These are phyloP conservation scores for Solanum chiquidenum DNA, from an alignment of 257 asterid genomes.

Conservation along the genomic window DNA sequence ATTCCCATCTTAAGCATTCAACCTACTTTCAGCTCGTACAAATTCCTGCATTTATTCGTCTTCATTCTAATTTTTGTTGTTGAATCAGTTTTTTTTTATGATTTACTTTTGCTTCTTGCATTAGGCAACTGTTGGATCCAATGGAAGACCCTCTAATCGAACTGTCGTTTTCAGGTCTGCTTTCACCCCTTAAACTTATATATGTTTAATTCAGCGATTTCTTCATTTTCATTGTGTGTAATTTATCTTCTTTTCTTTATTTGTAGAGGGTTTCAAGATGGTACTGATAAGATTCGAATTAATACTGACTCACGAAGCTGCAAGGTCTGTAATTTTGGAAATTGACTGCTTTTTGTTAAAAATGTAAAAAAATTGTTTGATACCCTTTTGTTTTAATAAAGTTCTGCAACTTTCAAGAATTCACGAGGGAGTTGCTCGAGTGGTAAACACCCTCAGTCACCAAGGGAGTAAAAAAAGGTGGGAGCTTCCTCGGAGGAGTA, in stretches of 20 bases:
- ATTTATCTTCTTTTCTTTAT: neutral
- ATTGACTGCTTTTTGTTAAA: neutral
- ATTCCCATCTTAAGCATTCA: constrained; percentile 68
- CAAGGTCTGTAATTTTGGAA: constrained; percentile 35
- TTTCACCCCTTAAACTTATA: neutral
- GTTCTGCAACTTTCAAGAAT: neutral
- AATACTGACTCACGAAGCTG: constrained; percentile 76
- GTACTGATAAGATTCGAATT: constrained; percentile 59
- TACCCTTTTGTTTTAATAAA: neutral
- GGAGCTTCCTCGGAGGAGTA: no score
- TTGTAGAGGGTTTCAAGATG: constrained; percentile 73
- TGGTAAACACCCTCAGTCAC: neutral
- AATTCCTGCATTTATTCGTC: neutral
- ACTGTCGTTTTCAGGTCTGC: constrained; percentile 89
- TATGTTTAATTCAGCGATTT: neutral
- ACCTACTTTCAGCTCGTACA: constrained; percentile 72
- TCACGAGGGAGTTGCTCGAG: neutral
- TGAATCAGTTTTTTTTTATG: neutral
- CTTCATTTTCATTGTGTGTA: neutral
- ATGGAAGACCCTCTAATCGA: constrained; percentile 73
- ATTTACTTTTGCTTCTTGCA: neutral
- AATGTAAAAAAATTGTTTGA: neutral
- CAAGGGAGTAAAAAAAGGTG: neutral
- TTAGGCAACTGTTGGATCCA: constrained; percentile 71
- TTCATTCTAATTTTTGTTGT: neutral